Evolutionary conservation across 495 filamentous ascomycete genomes (phyloP).

Genomic region (Penicillium lagena): DNA sequence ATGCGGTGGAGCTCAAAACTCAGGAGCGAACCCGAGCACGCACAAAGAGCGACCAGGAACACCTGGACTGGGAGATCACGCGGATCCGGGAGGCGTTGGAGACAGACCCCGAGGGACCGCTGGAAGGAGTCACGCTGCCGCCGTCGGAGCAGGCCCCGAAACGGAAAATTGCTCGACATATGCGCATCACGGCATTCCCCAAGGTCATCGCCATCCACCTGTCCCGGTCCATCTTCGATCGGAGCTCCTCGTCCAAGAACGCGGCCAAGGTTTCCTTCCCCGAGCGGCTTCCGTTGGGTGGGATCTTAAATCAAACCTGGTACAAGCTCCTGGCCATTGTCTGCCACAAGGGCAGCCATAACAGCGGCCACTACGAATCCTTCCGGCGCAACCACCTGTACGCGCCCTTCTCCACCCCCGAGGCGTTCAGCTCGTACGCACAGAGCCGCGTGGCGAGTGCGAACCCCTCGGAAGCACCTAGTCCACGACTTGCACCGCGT

Average conservation of each 20-base stretch:
- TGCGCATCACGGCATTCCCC: constrained; percentile 78
- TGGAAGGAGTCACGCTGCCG: constrained; percentile 68
- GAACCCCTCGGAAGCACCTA: constrained; percentile 36
- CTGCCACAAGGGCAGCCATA: constrained; percentile 91
- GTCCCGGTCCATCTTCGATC: constrained; percentile 84
- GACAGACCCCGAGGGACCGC: constrained; percentile 70
- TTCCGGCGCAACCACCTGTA: constrained; percentile 82
- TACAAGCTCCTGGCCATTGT: constrained; percentile 86
- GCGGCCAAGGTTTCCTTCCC: constrained; percentile 88
- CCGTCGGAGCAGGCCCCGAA: constrained; percentile 67
- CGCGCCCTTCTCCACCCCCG: constrained; percentile 74
- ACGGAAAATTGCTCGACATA: constrained; percentile 77
- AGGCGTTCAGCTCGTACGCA: constrained; percentile 63
- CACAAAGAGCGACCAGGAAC: constrained; percentile 39
- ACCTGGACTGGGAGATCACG: constrained; percentile 49
- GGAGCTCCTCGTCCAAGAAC: constrained; percentile 79
- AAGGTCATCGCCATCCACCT: constrained; percentile 88
- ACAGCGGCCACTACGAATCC: constrained; percentile 95
- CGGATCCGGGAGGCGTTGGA: constrained; percentile 56
- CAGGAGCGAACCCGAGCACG: constrained; percentile 42
- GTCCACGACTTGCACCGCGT: constrained; percentile 30
- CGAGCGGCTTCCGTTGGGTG: constrained; percentile 73
- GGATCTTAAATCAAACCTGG: constrained; percentile 65
- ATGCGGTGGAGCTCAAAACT: constrained; percentile 54
- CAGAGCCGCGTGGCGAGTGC: constrained; percentile 52